A percentile compares a stretch with the other conserved stretches of the same genome.
Conservation (phyloP, 495 filamentous ascomycete genomes). For the Penicillium salamii region DNA sequence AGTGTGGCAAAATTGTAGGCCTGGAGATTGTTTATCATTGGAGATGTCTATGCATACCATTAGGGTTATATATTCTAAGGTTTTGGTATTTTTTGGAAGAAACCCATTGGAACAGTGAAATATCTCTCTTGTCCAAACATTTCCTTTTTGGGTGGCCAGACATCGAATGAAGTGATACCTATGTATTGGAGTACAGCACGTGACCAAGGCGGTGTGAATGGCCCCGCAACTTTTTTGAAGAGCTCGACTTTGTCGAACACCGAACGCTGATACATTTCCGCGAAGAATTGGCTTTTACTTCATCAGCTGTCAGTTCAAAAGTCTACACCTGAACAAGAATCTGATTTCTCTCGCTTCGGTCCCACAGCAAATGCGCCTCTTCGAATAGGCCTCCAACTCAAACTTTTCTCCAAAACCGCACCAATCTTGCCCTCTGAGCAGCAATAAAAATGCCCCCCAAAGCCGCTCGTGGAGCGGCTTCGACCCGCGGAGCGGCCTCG, state of each 20-base stretch:
- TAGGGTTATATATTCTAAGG: too few relatives aligned
- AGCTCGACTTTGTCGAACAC: constrained; percentile 21
- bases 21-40: too few relatives aligned
- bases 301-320: background rate
- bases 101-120: too few relatives aligned
- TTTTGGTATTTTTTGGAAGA: too few relatives aligned
- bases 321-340: too few relatives aligned
- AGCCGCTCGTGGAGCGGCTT: constrained; percentile 32
- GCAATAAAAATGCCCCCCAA: constrained; percentile 44
- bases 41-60: too few relatives aligned
- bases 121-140: too few relatives aligned
- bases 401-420: constrained; percentile 13
- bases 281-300: background rate
- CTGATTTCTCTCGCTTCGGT: background rate
- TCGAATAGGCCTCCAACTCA: background rate
- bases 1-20: constrained; percentile 10
- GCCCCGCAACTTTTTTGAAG: constrained; percentile 30
- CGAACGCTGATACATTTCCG: constrained; percentile 2
- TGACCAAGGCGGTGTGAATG: constrained; percentile 17
- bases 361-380: constrained; percentile 6
- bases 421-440: constrained; percentile 16
- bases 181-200: constrained; percentile 2
- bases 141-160: too few relatives aligned
- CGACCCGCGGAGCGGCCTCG: constrained; percentile 18
- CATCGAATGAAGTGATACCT: too few relatives aligned